Evolutionary conservation across 2,329 filamentous ascomycete genomes (phyloP).

Genomic region (Diaporthe citri): DNA sequence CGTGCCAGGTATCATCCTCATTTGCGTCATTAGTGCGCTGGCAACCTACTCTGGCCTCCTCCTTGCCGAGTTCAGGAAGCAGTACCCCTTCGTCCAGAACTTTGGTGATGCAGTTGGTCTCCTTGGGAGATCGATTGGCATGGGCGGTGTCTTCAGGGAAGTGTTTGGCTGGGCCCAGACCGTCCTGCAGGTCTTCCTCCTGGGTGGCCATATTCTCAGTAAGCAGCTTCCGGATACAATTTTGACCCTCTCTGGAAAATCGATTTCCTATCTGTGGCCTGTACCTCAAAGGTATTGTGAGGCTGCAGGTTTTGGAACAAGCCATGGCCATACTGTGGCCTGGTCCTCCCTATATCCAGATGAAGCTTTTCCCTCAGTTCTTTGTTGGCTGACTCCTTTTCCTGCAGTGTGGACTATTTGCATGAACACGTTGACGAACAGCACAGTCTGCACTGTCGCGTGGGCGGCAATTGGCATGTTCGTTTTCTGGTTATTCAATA

Average conservation of each 20-base stretch:
- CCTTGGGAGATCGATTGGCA: slow-evolving; percentile 46
- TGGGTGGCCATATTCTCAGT: slow-evolving; percentile 68
- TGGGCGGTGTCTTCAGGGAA: slow-evolving; percentile 62
- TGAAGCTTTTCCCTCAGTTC: too few relatives aligned
- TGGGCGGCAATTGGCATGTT: slow-evolving; percentile 70
- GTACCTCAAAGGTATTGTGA: too few relatives aligned
- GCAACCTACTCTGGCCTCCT: slow-evolving; percentile 18
- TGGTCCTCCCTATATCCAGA: too few relatives aligned
- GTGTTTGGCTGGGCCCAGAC: slow-evolving; percentile 62
- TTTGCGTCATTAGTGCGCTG: slow-evolving; percentile 6
- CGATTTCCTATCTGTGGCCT: too few relatives aligned
- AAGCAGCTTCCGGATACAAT: too few relatives aligned
- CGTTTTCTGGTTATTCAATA: slow-evolving; percentile 68
- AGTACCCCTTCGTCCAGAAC: slow-evolving; percentile 54
- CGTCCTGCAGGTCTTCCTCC: slow-evolving; percentile 69
- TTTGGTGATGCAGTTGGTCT: slow-evolving; percentile 69
- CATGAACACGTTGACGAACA: slow-evolving; percentile 64
- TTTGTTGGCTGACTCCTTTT: too few relatives aligned
- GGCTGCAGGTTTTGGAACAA: too few relatives aligned
- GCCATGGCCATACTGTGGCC: too few relatives aligned
- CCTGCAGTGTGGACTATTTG: slow-evolving; percentile 39
- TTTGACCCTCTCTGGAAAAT: too few relatives aligned
- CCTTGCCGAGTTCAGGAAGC: slow-evolving; percentile 28
- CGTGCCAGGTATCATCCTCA: slow-evolving; percentile 21
- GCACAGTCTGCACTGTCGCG: slow-evolving; percentile 72